Evolutionary conservation across 306 rosid genomes (phyloP), one percentile per base, ranked within the genome.

Genomic region (Vachellia collinsii): DNA sequence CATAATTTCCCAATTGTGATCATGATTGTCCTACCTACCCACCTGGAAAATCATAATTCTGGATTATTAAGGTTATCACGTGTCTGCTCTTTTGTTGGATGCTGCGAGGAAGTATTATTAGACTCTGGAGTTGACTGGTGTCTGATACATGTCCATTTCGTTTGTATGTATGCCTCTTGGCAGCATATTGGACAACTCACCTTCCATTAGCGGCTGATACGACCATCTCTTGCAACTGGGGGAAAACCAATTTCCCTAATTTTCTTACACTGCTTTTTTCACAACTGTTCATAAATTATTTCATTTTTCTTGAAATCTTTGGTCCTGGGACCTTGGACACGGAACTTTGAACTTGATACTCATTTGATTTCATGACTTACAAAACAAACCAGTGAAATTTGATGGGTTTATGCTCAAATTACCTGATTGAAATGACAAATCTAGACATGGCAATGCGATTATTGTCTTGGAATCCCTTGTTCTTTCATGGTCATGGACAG

Each of bases 131-230:
- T 69, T 69, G 38, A n/a, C 54, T 43, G 37, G 2, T 43, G n/a
- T n/a, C n/a, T n/a, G n/a, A n/a, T n/a, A 20, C 56, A 43, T 70
- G 1, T 43, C 39, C 54, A 70, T 22, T n/a, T 67, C 48, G 39
- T 43, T 16, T n/a, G n/a, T 11, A 12, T 20, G 14, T 42, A 43
- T 43, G 74, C n/a, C 37, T n/a, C 13, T 70, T 70, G 25, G 37
- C 54, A 20, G 74, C 54, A 70, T 70, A 70, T 43, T 43, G 38
- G 74, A 70, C 74, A 70, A 70, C 43, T 20, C 25, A 42, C 38
- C 74, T 12, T 43, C 10, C 56, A 20, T 44, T 11, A 42, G 54
- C 8, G 5, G n/a, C 38, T 70, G 54, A 70, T 70, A 42, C 43
- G 74, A 20, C 74, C 54, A 42, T 44, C 37, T 70, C 54, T n/a